Evolutionary conservation across 129 eudicot genomes (phyloP), one percentile per base, ranked within the genome.

Genomic region (Tagetes erecta): DNA sequence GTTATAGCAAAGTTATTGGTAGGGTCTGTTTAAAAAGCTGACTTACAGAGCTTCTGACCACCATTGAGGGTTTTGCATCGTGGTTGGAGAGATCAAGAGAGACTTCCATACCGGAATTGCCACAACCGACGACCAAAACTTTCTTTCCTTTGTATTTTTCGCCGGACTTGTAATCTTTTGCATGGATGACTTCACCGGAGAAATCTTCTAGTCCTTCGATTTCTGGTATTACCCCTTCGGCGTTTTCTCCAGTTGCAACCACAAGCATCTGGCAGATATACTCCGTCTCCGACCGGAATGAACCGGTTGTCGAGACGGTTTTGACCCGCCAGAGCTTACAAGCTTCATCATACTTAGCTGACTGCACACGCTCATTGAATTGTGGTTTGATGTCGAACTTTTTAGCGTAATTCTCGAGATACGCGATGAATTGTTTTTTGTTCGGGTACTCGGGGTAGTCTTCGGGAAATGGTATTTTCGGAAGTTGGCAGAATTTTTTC

Each of bases 21-120:
- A 20, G 27, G 27, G 27, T 20, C 27, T 20, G 27, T 20, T 20
- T 20, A 0, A 20, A 20, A 20, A 20, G 27, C 2, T 33, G 68
- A 80, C 97, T 87, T 82, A 92, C 97, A 79, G 97, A 83, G 91
- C 91, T 90, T 39, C 97, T 85, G 63, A 83, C 92, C 33, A 91
- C 97, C 87, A 94, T 88, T 0, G 91, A 82, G 1, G 98, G 97
- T 59, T 80, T 73, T 1, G 96, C 97, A 70, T 82, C 81, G 76
- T 90, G 87, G 81, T 94, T 94, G 37, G 86, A 78, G 41, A 94
- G 96, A 76, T 94, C 98, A 71, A 94, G 98, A 5, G 97, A 88
- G 76, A 94, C 88, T 77, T 94, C 98, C 98, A 94, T 94, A 76
- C 96, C 98, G 5, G 98, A 92, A 74, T 92, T 92, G 0, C 98